Base-by-base conservation (phyloP, 2,329 filamentous ascomycete genomes). In the Pseudocercospora eumusae region DNA sequence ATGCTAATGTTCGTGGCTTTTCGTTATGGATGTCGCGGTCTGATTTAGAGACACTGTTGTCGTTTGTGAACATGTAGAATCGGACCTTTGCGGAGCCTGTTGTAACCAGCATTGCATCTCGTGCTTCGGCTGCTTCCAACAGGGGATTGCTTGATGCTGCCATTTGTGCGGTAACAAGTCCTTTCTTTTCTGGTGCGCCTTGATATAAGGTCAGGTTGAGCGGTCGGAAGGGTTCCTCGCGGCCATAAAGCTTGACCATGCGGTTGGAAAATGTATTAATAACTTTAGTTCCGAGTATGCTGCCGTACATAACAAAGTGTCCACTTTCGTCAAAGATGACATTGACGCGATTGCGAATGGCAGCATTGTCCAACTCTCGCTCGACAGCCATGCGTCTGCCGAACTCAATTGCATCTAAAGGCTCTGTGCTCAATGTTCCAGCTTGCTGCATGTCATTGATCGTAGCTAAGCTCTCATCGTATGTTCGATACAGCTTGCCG, bases 1-100 rank as follows among this genome's bases (percentile, higher is more conserved):
- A 36, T 49, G 84, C 84, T 18, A 88, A 74, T 57, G 87, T 83
- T 1, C 86, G 88, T 0, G 93, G 95, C 70, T 92, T 93, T 78
- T 99, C 95, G 75, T 99, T 99, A 70, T 96, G 92, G 10, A 99
- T 84, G 75, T 99, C 95, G 68, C 95, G 88, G 36, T 88, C 88
- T 7, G 90, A 89, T 75, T 93, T 96, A 68, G 88, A 89, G 56
- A 95, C 84, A 23, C 92, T 89, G 40, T 88, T 85, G 42, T 96
- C 90, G 75, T 97, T 96, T 36, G 91, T 96, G 77, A 97, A 99
- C 87, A 98, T 92, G 83, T 97, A 99, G 79, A 99, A 99, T 44
- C 96, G 89, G 27, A 90, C 86, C 78, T 96, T 98, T 65, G 88
- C 90, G 50, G 90, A 88, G 0, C 88, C 93, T 0, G 95, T 98